Evolutionary conservation across 1,284 basidiomycete species (phyloP), one percentile per base, ranked within the genome.

Genomic region (Pseudozyma sp.): DNA sequence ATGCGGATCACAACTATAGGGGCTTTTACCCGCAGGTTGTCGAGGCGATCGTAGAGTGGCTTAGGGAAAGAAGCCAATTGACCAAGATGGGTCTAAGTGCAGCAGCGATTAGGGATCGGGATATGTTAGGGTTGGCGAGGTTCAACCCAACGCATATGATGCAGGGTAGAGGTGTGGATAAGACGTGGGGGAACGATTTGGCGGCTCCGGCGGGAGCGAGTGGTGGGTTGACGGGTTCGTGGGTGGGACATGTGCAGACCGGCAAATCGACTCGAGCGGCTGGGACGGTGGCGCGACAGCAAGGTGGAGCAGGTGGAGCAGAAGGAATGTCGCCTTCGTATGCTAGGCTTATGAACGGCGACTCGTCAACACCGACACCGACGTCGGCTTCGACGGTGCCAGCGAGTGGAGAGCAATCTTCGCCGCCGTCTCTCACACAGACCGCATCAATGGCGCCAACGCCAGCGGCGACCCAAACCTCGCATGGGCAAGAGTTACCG

Each of bases 21-120:
- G 72, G 71, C 7, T 64, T 76, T 47, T 79, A 74, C 54, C 73
- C 70, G n/a, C 72, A 78, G 49, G 70, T 80, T 13, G 78, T 81
- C 1, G 64, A 62, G 16, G 59, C 64, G 19, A 78, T 80, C 19
- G 50, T 71, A 5, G 52, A 65, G 34, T 80, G 78, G 78, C 38
- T 78, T 12, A 39, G 44, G 13, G 64, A 75, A 35, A 18, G 68
- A 18, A 21, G 39, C 2, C 50, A 68, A 43, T 42, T 73, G 42
- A 61, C 63, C n/a, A 70, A 67, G 51, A 57, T 68, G 59, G 64
- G 73, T 6, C 13, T 70, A 6, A 62, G 65, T 35, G 70, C 70
- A 3, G 70, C 65, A 3, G 70, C 70, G 31, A 59, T 73, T 14
- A 10, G 70, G 1, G 70, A 73, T 36, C 40, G 50, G 43, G 70